Conservation (phyloP, 768 basidiomycete species). For the Guyanaporus albipodus region DNA sequence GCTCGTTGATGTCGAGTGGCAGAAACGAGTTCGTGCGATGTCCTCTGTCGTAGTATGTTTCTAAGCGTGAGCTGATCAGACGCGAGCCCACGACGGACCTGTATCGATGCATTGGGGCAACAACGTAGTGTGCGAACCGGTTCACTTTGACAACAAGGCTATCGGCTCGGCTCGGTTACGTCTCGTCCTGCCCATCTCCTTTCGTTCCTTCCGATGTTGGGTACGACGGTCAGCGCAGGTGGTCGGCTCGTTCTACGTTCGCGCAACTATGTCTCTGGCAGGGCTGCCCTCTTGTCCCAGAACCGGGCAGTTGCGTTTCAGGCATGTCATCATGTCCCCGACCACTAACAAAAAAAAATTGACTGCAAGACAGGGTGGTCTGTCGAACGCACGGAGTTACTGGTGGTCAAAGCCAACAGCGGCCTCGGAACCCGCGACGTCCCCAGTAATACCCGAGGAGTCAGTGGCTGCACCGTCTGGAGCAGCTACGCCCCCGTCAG, state of each 20-base stretch:
- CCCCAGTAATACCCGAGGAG: not conserved
- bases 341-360: not conserved
- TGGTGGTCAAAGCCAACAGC: slow-evolving; percentile 32
- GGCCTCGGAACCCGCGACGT: not conserved
- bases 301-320: slow-evolving; percentile 13
- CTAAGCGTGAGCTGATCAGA: not conserved
- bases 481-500: slow-evolving; percentile 3
- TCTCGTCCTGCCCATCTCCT: not conserved
- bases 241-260: slow-evolving; percentile 26
- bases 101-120: slow-evolving; percentile 20
- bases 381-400: slow-evolving; percentile 24
- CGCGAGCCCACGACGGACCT: slow-evolving; percentile 18
- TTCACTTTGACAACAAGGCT: not conserved
- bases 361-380: slow-evolving; percentile 7
- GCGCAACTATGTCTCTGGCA: no score
- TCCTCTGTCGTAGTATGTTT: slow-evolving; percentile 17
- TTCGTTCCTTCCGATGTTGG: slow-evolving; percentile 18
- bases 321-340: slow-evolving; percentile 14
- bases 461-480: not conserved
- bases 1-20: slow-evolving; percentile 51
- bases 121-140: slow-evolving; percentile 16
- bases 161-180: slow-evolving; percentile 20
- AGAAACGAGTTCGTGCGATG: slow-evolving; percentile 50
- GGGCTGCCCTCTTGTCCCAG: slow-evolving; percentile 9
- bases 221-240: slow-evolving; percentile 17